Evolutionary conservation across 2,329 filamentous ascomycete species (phyloP), one percentile per base, ranked within the genome.

Genomic region (Thielaviopsis ethacetica): DNA sequence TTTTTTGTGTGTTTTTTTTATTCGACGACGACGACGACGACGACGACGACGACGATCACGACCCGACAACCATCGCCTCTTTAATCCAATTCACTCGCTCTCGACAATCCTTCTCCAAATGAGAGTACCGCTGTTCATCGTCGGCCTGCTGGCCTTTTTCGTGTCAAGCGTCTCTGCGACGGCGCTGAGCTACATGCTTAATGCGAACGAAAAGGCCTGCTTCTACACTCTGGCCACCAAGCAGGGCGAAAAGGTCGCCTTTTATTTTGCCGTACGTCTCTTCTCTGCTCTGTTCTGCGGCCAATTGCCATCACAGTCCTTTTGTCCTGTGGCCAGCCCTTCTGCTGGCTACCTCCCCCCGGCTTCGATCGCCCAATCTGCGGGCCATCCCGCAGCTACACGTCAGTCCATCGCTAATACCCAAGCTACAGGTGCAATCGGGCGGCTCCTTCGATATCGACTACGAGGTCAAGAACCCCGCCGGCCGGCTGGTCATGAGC

Each of bases 401-500:
- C 30, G 49, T 15, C 3, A 19, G 22, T 19, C 44, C 17, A 9
- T 49, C n/a, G 19, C 54, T 62, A 34, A 59, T 47, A 50, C 22
- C 27, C 9, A 47, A 6, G n/a, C 5, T 55, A 50, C 63, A 95
- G 91, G 91, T 96, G 53, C 93, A 98, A 94, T 91, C 91, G 9
- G 93, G 93, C 68, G 94, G 93, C 66, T 91, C 90, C 30, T 98
- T 98, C 74, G 93, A 98, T 76, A 81, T 98, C 72, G 90, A 97
- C 71, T 98, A 95, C 75, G 74, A 82, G 61, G 91, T 98, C 59
- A 81, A 83, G 55, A 90, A 88, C 21, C 93, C 94, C 27, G 81
- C 80, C 64, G 83, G 86, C 68, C 91, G 86, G 72, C 72, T 88
- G 62, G 85, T 98, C 62, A 74, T 97, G 67, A 83, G 91, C 62